These are phyloP conservation scores for Malassezia brasiliensis DNA, from an alignment of 1,284 basidiomycete species.

Conservation along the genomic window DNA sequence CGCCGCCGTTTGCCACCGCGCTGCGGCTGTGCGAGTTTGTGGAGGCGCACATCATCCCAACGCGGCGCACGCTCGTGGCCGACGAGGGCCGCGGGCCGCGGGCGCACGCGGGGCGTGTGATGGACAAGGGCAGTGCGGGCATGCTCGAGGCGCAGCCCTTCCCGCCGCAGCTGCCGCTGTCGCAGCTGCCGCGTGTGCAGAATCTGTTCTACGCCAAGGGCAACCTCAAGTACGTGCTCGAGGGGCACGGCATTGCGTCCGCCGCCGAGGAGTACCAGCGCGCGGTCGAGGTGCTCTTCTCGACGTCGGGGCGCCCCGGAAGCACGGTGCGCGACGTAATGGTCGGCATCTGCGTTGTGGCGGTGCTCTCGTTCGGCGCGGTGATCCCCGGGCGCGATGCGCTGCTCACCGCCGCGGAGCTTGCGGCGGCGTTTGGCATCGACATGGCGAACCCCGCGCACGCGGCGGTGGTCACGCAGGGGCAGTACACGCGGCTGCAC, in stretches of 20 bases:
- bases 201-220: conserved; percentile 52
- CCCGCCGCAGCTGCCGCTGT: conserved; percentile 37
- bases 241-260: conserved; percentile 24
- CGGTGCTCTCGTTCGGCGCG: conserved; percentile 35
- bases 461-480: conserved; percentile 22
- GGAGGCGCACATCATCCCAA: conserved; percentile 28
- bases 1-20: conserved; percentile 47
- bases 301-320: conserved; percentile 20
- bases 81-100: background rate
- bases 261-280: conserved; percentile 50
- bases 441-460: conserved; percentile 25
- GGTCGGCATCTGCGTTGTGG: conserved; percentile 34
- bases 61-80: background rate
- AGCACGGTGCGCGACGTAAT: conserved; percentile 37
- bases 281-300: conserved; percentile 42
- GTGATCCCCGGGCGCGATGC: conserved; percentile 28
- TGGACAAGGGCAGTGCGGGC: background rate
- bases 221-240: conserved; percentile 49
- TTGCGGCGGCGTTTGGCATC: conserved; percentile 30
- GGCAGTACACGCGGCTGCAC: conserved; percentile 17
- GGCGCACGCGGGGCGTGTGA: background rate
- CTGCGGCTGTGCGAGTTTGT: conserved; percentile 49
- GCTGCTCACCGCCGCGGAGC: conserved; percentile 22
- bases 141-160: conserved; percentile 20
- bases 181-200: conserved; percentile 50